Percentiles rank a stretch among this genome's conserved stretches.
Conservation (phyloP, 202 grass and related monocot genomes). For the Bolboschoenoplectus hybrid region DNA sequence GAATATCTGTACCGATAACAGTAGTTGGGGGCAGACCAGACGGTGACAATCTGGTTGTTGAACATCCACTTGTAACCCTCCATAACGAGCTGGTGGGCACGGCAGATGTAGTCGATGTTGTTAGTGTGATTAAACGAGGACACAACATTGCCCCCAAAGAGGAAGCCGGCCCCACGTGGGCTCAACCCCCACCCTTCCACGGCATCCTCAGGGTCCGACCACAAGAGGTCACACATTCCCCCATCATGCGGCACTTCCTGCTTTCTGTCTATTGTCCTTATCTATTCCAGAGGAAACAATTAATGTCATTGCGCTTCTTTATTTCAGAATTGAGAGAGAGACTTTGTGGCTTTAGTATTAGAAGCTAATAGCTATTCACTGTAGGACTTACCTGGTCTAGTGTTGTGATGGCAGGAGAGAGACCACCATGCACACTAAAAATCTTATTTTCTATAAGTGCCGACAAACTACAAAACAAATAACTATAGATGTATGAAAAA, state of each 20-base stretch:
- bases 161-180: constrained; percentile 90
- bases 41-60: constrained; percentile 93
- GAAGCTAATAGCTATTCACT: background rate
- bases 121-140: constrained; percentile 89
- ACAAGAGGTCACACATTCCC: constrained; percentile 97
- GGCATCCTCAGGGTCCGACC: constrained; percentile 96
- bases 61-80: constrained; percentile 99
- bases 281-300: constrained; percentile 49
- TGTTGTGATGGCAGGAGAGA: constrained; percentile 89
- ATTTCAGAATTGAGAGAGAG: background rate
- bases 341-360: background rate
- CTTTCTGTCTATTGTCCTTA: constrained; percentile 96
- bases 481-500: constrained; percentile 26
- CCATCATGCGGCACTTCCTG: constrained; percentile 99
- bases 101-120: constrained; percentile 97
- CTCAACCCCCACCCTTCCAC: constrained; percentile 96
- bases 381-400: constrained; percentile 68
- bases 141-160: constrained; percentile 93
- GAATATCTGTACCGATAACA: constrained; percentile 82
- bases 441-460: constrained; percentile 99
- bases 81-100: constrained; percentile 98
- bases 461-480: constrained; percentile 75
- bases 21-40: constrained; percentile 99
- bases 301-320: constrained; percentile 23
- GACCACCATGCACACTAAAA: constrained; percentile 95